These are phyloP conservation scores for Mitragyna speciosa DNA, from an alignment of 257 asterid species.

Conservation along the genomic window DNA sequence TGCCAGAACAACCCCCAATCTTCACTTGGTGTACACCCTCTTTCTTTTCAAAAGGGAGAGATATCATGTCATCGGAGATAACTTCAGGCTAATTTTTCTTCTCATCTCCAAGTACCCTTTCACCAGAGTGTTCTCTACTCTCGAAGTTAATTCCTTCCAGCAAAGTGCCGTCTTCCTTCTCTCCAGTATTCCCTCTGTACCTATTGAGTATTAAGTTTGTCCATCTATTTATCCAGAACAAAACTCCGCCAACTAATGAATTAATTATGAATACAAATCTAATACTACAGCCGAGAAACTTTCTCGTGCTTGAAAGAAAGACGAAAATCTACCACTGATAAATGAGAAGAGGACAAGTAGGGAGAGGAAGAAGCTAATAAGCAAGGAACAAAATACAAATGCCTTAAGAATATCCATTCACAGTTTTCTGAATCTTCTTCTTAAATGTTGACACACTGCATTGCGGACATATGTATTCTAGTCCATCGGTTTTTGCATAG, in stretches of 20 bases:
- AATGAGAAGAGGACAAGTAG: background rate
- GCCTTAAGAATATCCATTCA: conserved; percentile 67
- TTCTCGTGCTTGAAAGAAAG: background rate
- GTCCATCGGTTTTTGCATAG: conserved; percentile 98
- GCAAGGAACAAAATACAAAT: background rate
- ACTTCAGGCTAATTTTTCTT: background rate
- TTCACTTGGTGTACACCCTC: background rate
- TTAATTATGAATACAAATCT: conserved; percentile 15
- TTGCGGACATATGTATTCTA: conserved; percentile 97
- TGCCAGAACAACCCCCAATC: background rate
- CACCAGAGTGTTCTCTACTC: background rate
- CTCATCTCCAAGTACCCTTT: background rate
- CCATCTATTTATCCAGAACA: conserved; percentile 5
- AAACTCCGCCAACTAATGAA: conserved; percentile 2
- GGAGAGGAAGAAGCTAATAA: conserved; percentile 1
- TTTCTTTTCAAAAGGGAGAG: background rate
- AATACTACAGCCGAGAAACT: conserved; percentile 13
- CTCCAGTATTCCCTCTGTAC: background rate
- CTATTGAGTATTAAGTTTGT: conserved; percentile 5
- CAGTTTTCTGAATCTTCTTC: conserved; percentile 71
- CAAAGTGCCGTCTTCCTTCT: background rate
- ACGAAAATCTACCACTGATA: background rate
- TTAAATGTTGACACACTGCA: conserved; percentile 82
- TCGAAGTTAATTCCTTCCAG: background rate
- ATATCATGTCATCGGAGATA: background rate